phyloP scores from a whole-genome alignment of 306 rosid genomes.

The Casuarina glauca region DNA sequence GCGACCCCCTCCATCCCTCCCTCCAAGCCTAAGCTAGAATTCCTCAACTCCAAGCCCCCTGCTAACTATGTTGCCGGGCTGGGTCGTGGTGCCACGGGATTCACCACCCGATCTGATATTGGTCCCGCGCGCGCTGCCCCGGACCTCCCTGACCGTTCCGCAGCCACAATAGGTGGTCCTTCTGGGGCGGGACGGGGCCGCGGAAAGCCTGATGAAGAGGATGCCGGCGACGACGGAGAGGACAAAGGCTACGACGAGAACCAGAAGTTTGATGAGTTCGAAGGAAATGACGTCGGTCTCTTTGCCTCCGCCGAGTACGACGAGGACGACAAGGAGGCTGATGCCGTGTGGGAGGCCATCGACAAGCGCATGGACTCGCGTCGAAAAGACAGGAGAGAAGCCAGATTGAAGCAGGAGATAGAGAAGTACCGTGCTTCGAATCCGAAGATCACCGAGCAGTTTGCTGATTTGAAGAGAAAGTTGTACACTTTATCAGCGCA shows the following conservation, averaged over 20 bases:
- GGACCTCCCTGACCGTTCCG: slow-evolving; percentile 48
- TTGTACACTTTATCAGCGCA: slow-evolving; percentile 59
- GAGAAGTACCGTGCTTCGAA: slow-evolving; percentile 87
- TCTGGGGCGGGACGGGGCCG: slow-evolving; percentile 51
- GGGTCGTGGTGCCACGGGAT: slow-evolving; percentile 95
- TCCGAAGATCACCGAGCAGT: slow-evolving; percentile 84
- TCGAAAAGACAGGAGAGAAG: slow-evolving; percentile 87
- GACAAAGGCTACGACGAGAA: slow-evolving; percentile 87
- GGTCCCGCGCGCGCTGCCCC: slow-evolving; percentile 92
- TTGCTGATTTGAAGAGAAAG: slow-evolving; percentile 75
- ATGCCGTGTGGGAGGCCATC: slow-evolving; percentile 88
- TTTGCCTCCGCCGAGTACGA: slow-evolving; percentile 87
- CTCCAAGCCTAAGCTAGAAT: slow-evolving; percentile 64
- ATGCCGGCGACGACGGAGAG: slow-evolving; percentile 73
- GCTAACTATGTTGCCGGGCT: slow-evolving; percentile 84
- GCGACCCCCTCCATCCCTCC: slow-evolving; percentile 47
- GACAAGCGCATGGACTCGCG: slow-evolving; percentile 91
- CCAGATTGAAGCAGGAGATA: slow-evolving; percentile 84
- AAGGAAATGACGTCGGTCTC: slow-evolving; percentile 88
- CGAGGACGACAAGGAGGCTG: slow-evolving; percentile 88
- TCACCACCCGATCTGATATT: slow-evolving; percentile 83
- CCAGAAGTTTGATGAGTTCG: slow-evolving; percentile 85
- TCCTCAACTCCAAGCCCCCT: slow-evolving; percentile 83
- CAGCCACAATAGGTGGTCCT: slow-evolving; percentile 46
- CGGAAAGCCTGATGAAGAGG: slow-evolving; percentile 81